These are phyloP conservation scores for Yarrowia divulgata DNA, from an alignment of 805 yeast genomes.

Conservation along the genomic window DNA sequence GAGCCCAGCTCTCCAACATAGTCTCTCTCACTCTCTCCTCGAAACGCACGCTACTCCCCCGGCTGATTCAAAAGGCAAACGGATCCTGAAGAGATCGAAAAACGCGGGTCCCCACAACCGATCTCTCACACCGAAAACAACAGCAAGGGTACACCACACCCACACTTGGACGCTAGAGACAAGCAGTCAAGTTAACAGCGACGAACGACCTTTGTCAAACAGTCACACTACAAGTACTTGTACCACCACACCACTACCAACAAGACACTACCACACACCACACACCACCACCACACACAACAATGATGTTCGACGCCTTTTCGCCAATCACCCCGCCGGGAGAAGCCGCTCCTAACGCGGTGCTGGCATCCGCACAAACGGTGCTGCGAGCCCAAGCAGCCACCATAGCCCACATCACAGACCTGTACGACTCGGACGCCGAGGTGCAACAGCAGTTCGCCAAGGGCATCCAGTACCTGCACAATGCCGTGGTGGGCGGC, in stretches of 20 bases:
- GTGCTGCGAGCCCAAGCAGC: slow-evolving; percentile 51
- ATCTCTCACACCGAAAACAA: too few species aligned
- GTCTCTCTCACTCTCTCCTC: background rate
- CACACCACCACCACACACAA: background rate
- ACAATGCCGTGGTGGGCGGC: slow-evolving; percentile 55
- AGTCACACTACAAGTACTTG: too few species aligned
- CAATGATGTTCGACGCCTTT: slow-evolving; percentile 34
- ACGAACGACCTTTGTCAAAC: too few species aligned
- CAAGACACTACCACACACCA: background rate
- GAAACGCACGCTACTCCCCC: too few species aligned
- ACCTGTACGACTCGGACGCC: slow-evolving; percentile 45
- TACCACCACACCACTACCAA: too few species aligned
- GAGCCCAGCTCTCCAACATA: background rate
- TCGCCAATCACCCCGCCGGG: slow-evolving; percentile 54
- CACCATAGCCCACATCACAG: slow-evolving; percentile 49
- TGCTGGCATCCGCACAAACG: slow-evolving; percentile 53
- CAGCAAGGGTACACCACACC: too few species aligned
- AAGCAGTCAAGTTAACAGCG: too few species aligned
- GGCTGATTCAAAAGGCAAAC: background rate
- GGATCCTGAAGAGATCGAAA: background rate
- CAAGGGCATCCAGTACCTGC: slow-evolving; percentile 48
- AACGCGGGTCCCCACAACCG: too few species aligned
- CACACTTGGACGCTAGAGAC: too few species aligned
- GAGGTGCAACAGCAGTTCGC: slow-evolving; percentile 47
- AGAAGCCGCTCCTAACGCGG: slow-evolving; percentile 62